Conservation (phyloP, 1,139 yeast genomes). For the Geotrichum histeridarum region DNA sequence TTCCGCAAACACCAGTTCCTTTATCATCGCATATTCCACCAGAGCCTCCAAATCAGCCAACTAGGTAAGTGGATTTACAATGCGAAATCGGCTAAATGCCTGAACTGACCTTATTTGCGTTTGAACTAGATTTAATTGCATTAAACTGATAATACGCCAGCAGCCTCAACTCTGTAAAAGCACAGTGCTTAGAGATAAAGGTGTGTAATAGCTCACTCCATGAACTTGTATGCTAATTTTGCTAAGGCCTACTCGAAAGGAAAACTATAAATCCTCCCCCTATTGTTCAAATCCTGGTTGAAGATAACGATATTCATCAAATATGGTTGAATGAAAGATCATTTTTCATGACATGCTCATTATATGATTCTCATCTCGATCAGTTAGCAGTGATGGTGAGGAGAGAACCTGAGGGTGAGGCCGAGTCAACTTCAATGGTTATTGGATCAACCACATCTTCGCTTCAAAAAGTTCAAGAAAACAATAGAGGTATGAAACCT, state of each 20-base stretch:
- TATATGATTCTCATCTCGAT: constrained; percentile 20
- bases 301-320: constrained; percentile 21
- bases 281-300: constrained; percentile 23
- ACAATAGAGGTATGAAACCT: constrained; percentile 19
- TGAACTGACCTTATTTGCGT: neutral
- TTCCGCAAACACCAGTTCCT: constrained; percentile 8
- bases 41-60: neutral
- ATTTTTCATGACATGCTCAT: constrained; percentile 25
- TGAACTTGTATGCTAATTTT: neutral
- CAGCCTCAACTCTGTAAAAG: constrained; percentile 20
- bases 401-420: constrained; percentile 18
- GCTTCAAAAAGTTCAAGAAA: constrained; percentile 25
- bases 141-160: constrained; percentile 18
- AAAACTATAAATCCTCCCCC: constrained; percentile 28
- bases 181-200: constrained; percentile 17
- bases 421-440: constrained; percentile 22
- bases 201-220: constrained; percentile 1
- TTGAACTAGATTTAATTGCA: constrained; percentile 2
- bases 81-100: neutral
- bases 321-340: constrained; percentile 25
- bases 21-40: constrained; percentile 7
- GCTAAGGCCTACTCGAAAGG: constrained; percentile 22
- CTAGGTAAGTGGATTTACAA: constrained; percentile 5
- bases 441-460: constrained; percentile 26
- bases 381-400: constrained; percentile 8